Base-by-base conservation (phyloP, 164 flowering plant species). In the Berberis thunbergii region DNA sequence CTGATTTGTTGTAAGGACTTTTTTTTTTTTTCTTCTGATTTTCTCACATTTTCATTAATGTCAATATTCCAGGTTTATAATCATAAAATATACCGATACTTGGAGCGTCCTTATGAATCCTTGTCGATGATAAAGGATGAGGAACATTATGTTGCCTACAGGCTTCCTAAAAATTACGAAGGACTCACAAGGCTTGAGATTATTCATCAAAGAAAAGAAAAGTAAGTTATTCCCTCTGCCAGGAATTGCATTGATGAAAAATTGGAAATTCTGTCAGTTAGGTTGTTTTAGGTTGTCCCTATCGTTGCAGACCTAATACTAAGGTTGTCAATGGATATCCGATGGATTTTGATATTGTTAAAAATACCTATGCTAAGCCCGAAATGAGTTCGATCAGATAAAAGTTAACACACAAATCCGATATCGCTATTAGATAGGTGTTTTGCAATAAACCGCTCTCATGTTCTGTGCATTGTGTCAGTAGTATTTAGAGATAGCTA, bases 121-220 rank as follows among this genome's bases (percentile, higher is more conserved):
- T 65, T 91, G 72, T 64, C 70, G 73, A 64, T 67, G 8, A 81
- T 95, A 58, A 89, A 87, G 72, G 92, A 95, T 70, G 87, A 88
- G 67, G 97, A 91, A 10, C 80, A 74, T 67, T 77, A 91, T 65
- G 91, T 89, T 55, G 97, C 95, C 7, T 95, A 88, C 69, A 79
- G 91, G 12, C 80, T 85, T 71, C 80, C 86, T 53, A 75, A 77
- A 58, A 77, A 59, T 7, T 73, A 60, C 2, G 57, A 73, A 1
- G 83, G 80, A 54, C 72, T 79, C 61, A 75, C 77, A 50, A 83
- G 73, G 72, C 64, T 91, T 26, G 92, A 84, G 84, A 81, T 95
- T 61, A 48, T 73, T 66, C 90, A 91, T 68, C 83, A 76, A 54
- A 70, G 69, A 60, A 69, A 64, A 41, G 87, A 82, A 44, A 85